These are phyloP conservation scores for Pleurotus sapidus DNA, from an alignment of 768 basidiomycete genomes.

Conservation along the genomic window DNA sequence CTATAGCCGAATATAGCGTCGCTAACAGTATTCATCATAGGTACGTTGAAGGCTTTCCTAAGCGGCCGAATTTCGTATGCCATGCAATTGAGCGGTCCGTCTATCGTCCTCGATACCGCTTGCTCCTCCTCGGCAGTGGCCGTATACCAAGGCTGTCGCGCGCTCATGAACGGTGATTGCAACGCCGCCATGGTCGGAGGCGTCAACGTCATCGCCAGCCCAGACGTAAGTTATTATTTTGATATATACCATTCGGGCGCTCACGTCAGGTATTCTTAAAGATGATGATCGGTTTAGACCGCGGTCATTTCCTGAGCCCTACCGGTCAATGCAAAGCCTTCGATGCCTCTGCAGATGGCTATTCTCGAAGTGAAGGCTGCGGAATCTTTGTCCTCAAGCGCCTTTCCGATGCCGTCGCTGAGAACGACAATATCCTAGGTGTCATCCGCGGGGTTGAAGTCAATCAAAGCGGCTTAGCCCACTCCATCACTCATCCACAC, in stretches of 20 bases:
- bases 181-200: constrained; percentile 69
- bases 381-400: constrained; percentile 72
- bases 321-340: constrained; percentile 70
- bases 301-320: constrained; percentile 64
- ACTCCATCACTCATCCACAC: constrained; percentile 76
- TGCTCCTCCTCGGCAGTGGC: constrained; percentile 73
- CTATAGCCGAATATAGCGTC: not conserved
- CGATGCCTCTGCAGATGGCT: constrained; percentile 71
- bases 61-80: constrained; percentile 70
- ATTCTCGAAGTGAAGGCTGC: constrained; percentile 69
- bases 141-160: constrained; percentile 66
- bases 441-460: constrained; percentile 69
- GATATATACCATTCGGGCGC: not conserved
- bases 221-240: constrained; percentile 49
- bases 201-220: constrained; percentile 69
- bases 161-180: constrained; percentile 63
- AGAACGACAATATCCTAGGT: constrained; percentile 67
- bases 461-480: constrained; percentile 65
- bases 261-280: constrained; percentile 61
- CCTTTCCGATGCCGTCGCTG: constrained; percentile 58
- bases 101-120: constrained; percentile 69
- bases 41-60: constrained; percentile 66
- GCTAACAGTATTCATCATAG: constrained; percentile 25
- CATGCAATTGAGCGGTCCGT: constrained; percentile 67
- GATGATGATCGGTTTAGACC: constrained; percentile 36